Base-by-base conservation (phyloP, 2,329 filamentous ascomycete species). In the Geosmithia morbida region DNA sequence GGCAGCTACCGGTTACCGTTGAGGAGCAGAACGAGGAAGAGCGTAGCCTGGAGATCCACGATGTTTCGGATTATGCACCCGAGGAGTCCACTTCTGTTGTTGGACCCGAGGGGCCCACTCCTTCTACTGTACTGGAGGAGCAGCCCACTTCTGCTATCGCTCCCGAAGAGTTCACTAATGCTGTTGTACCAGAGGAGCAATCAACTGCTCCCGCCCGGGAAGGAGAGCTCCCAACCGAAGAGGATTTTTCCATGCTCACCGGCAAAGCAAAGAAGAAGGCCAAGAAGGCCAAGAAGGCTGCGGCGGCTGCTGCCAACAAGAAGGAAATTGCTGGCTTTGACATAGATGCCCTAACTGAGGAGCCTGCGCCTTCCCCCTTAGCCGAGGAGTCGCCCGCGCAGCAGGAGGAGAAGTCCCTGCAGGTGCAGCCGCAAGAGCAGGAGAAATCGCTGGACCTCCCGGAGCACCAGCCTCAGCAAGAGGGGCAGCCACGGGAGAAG, bases 211-310 rank as follows among this genome's bases (percentile, higher is more conserved):
- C 14, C 6, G 30, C 30, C 19, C 17, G 30, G 17, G 46, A 41
- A 11, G 26, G 46, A 20, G 46, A 41, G n/a, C 17, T 4, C 3
- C 13, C 45, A 18, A n/a, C 43, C 50, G 30, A 50, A 11, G 33
- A 37, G 51, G 40, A 53, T 26, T 37, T 47, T 13, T 39, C 40
- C 29, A 47, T 43, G 41, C 46, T 47, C 29, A 43, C 22, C 7
- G 46, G 47, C 43, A 48, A 48, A 19, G 47, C 43, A 4, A 48
- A 48, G 18, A 49, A 50, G 43, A 47, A 48, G n/a, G 48, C 41
- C 8, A 49, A 50, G 43, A 47, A 48, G n/a, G 48, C 41, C 8
- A 48, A 48, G 26, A 48, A 51, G 45, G 18, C 47, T 30, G 7
- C 33, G 10, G 33, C 33, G 13, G 33, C 10, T 11, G 45, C 47